Percentiles rank a stretch among this genome's conserved stretches.
These are phyloP conservation scores for Saccharomyces hybrid DNA, from an alignment of 1,139 yeast genomes.

Conservation along the genomic window DNA sequence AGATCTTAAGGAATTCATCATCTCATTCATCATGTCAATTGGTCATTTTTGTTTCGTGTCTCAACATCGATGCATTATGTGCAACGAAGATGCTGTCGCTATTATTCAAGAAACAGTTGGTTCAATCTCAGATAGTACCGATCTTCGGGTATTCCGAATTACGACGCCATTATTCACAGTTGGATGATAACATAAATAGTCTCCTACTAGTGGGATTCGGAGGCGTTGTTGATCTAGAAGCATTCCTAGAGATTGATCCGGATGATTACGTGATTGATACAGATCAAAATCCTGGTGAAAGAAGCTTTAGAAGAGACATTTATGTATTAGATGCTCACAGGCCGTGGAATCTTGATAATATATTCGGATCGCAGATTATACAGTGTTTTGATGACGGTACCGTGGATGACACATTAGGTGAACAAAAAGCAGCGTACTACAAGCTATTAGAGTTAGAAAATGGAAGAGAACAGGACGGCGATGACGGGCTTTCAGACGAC, in stretches of 20 bases:
- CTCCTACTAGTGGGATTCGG: conserved; percentile 88
- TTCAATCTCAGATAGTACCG: conserved; percentile 85
- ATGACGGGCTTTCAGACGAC: conserved; percentile 43
- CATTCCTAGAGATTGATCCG: conserved; percentile 61
- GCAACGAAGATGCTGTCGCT: conserved; percentile 71
- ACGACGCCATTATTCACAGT: conserved; percentile 48
- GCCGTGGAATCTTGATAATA: conserved; percentile 92
- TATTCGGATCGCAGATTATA: conserved; percentile 77
- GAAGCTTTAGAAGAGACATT: conserved; percentile 42
- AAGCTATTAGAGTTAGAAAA: conserved; percentile 35
- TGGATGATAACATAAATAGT: conserved; percentile 73
- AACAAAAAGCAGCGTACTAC: conserved; percentile 50
- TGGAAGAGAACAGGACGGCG: conserved; percentile 24
- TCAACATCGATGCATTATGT: conserved; percentile 88
- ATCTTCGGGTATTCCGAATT: conserved; percentile 90
- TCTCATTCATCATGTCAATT: conserved; percentile 88
- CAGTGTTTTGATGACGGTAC: conserved; percentile 85
- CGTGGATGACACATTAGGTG: conserved; percentile 46
- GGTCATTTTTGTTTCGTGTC: conserved; percentile 82
- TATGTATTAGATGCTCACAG: conserved; percentile 87
- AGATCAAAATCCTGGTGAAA: conserved; percentile 13
- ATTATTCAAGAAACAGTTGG: conserved; percentile 68
- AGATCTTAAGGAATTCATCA: conserved; percentile 53
- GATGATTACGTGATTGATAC: conserved; percentile 35
- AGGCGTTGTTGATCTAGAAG: conserved; percentile 82